Evolutionary conservation across 192 early-diverging fungal species (phyloP), one percentile per base, ranked within the genome.

Genomic region (Coemansia sp.): DNA sequence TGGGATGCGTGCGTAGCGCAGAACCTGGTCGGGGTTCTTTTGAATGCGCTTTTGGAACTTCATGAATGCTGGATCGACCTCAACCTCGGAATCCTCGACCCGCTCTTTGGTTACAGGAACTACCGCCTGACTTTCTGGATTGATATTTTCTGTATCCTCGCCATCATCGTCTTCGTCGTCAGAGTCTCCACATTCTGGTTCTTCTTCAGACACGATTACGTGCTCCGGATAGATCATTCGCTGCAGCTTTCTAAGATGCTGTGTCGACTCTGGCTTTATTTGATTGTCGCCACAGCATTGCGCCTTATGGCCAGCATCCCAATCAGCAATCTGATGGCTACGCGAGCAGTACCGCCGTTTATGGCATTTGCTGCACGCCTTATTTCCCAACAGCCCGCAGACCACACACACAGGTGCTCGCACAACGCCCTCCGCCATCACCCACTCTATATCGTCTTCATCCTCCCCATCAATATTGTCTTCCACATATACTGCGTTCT

Each of bases 41-140:
- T 82, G 77, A 9, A 94, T 79, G 28, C 86, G 84, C 59, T 86
- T 86, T 68, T 98, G 93, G 76, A 97, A 98, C 59, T 84, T 72
- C 55, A 98, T 61, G 73, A 98, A 98, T 0, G 87, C 87, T 19
- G 83, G 74, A 67, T 98, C 96, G 2, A 98, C 94, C 31, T 87
- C 88, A 1, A 89, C 86, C 43, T 84, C 75, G 8, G 90, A 88
- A 60, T 94, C 90, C 62, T 88, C 89, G 35, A 75, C 81, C 15
- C 30, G 26, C 61, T 78, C 70, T 15, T 15, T 49, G 7, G 45
- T 40, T 49, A 47, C 55, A 1, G 62, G 70, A 15, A 72, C 70
- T 31, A 72, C 20, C 15, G 64, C 63, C 35, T 30, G 49, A 43
- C 60, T 59, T 12, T 50, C 53, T 14, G 51, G 40, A 42, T 28